Percentiles rank a stretch among this genome's conserved stretches.
phyloP scores from a whole-genome alignment of 1,284 basidiomycete species.

The Fomes fomentarius region DNA sequence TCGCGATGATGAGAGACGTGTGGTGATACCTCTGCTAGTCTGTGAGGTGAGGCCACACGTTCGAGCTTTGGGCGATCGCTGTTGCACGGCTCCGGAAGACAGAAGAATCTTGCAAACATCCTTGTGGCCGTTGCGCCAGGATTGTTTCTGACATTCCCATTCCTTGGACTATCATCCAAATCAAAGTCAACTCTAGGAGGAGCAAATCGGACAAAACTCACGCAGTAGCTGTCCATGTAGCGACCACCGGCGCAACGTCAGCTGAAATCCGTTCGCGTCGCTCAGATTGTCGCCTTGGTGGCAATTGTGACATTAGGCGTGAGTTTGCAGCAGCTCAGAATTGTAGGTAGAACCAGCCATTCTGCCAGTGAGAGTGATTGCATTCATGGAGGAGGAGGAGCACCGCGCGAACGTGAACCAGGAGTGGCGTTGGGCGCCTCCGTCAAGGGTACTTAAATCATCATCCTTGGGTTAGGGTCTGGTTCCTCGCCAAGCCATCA shows the following conservation, averaged over 20 bases:
- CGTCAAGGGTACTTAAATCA: too few relatives aligned
- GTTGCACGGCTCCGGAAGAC: background rate
- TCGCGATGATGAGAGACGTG: slow-evolving; percentile 1
- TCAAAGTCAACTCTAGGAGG: background rate
- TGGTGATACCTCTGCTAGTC: slow-evolving; percentile 3
- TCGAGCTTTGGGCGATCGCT: background rate
- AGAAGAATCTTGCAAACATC: background rate
- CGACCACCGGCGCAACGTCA: background rate
- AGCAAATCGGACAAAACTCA: background rate
- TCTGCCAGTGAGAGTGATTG: slow-evolving; percentile 2
- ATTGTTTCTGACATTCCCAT: slow-evolving; percentile 2
- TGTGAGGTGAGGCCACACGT: slow-evolving; percentile 2
- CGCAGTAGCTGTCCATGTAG: background rate
- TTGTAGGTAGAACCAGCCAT: background rate
- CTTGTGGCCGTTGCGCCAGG: slow-evolving; percentile 6
- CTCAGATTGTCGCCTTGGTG: slow-evolving; percentile 1
- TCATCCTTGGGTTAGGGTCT: too few relatives aligned
- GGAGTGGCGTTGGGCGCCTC: too few relatives aligned
- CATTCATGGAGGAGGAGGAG: too few relatives aligned
- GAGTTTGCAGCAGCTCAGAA: background rate
- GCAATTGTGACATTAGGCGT: slow-evolving; percentile 5
- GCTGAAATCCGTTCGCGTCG: background rate
- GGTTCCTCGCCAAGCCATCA: too few relatives aligned
- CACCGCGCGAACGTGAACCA: too few relatives aligned
- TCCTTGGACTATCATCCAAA: background rate